These are phyloP conservation scores for Dactylellina cionopaga DNA, from an alignment of 2,329 filamentous ascomycete species.

Conservation along the genomic window DNA sequence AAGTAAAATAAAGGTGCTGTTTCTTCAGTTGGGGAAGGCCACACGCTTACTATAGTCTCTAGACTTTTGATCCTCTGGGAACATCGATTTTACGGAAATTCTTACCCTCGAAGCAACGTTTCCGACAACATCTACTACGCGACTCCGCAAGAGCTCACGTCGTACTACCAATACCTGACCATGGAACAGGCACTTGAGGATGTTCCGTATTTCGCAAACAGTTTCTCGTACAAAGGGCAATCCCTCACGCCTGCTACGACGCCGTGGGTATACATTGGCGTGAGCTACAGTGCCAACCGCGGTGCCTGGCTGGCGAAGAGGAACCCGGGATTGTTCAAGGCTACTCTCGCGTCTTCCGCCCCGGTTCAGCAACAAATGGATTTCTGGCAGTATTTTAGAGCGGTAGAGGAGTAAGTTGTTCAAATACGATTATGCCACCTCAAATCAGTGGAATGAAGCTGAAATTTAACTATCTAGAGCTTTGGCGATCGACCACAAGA, in stretches of 20 bases:
- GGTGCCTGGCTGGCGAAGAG: constrained; percentile 54
- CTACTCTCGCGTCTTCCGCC: constrained; percentile 53
- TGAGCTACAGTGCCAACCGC: constrained; percentile 53
- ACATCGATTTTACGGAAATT: constrained; percentile 61
- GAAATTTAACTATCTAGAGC: not conserved
- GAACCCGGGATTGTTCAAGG: constrained; percentile 55
- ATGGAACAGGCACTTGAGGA: constrained; percentile 62
- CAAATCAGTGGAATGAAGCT: no score
- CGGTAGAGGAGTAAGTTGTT: constrained; percentile 58
- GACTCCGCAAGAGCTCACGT: constrained; percentile 57
- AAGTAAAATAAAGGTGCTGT: not conserved
- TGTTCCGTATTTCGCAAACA: constrained; percentile 60
- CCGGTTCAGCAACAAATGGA: constrained; percentile 59
- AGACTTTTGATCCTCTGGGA: constrained; percentile 55
- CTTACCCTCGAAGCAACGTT: constrained; percentile 58
- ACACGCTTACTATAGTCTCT: not conserved
- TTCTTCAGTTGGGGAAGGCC: not conserved
- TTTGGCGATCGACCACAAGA: constrained; percentile 9
- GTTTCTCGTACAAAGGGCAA: constrained; percentile 58
- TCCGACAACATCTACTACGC: constrained; percentile 6
- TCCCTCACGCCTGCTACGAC: constrained; percentile 55
- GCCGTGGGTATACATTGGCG: constrained; percentile 41
- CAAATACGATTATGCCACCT: not conserved
- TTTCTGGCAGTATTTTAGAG: constrained; percentile 61
- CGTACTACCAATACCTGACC: constrained; percentile 60